phyloP scores from a whole-genome alignment of 2,329 filamentous ascomycete genomes.

The Stachybotrys chartarum region DNA sequence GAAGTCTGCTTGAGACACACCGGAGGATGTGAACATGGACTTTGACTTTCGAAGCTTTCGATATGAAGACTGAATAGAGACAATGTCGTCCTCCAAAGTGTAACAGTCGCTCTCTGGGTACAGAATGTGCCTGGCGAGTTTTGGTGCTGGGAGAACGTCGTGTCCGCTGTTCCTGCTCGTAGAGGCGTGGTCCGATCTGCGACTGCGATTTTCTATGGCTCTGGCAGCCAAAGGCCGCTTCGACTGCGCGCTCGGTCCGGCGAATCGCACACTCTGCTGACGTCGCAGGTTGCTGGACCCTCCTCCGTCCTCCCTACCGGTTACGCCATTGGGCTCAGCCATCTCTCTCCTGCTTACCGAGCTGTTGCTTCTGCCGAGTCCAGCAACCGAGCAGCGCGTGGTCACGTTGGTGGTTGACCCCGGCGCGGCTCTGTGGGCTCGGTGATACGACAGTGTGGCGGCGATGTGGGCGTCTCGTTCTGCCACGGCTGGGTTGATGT shows the following conservation, averaged over 20 bases:
- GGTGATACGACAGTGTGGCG: slow-evolving; percentile 52
- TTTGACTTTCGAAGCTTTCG: slow-evolving; percentile 45
- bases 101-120: slow-evolving; percentile 25
- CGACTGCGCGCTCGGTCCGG: slow-evolving; percentile 23
- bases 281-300: slow-evolving; percentile 22
- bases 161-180: not conserved
- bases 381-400: slow-evolving; percentile 1
- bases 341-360: slow-evolving; percentile 8
- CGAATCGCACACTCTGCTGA: slow-evolving; percentile 51
- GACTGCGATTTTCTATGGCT: slow-evolving; percentile 15
- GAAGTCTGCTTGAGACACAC: slow-evolving; percentile 6
- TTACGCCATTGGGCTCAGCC: slow-evolving; percentile 7
- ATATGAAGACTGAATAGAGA: slow-evolving; percentile 40
- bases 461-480: slow-evolving; percentile 56
- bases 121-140: not conserved
- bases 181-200: not conserved
- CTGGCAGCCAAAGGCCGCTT: slow-evolving; percentile 20
- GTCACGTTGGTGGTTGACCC: not conserved
- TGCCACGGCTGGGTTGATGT: slow-evolving; percentile 40
- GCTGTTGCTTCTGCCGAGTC: slow-evolving; percentile 11
- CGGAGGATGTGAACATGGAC: slow-evolving; percentile 41
- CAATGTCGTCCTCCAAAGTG: slow-evolving; percentile 39
- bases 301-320: slow-evolving; percentile 5
- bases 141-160: not conserved
- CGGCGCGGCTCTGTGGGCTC: slow-evolving; percentile 31